Evolutionary conservation across 208 protist genomes (phyloP).

Genomic region (Porcisia hertigi): DNA sequence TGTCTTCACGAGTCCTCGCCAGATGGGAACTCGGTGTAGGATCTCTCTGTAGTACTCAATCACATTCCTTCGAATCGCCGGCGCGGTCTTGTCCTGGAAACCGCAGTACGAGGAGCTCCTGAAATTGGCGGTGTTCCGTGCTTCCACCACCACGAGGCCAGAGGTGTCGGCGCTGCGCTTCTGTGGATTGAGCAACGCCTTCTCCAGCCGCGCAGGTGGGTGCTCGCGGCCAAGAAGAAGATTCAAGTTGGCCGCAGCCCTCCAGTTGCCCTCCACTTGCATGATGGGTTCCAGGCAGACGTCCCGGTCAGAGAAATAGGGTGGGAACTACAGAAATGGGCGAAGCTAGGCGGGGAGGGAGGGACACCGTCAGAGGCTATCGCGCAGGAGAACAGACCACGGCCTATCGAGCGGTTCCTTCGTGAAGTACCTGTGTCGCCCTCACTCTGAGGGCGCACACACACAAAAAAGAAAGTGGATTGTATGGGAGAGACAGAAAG

Average conservation of each 20-base stretch:
- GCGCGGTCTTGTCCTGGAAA: conserved; percentile 47
- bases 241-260: conserved; percentile 57
- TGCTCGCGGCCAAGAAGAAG: conserved; percentile 61
- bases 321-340: neutral
- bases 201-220: conserved; percentile 50
- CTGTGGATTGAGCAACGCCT: conserved; percentile 21
- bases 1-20: conserved; percentile 20
- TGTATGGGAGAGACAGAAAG: neutral
- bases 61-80: conserved; percentile 26
- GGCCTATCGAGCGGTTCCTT: neutral
- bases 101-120: conserved; percentile 71
- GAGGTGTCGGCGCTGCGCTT: conserved; percentile 10
- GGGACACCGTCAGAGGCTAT: too few species aligned
- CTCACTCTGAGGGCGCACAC: neutral
- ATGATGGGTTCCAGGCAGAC: neutral
- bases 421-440: neutral
- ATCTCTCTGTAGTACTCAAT: conserved; percentile 74
- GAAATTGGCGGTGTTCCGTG: conserved; percentile 73
- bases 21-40: conserved; percentile 60
- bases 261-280: conserved; percentile 55
- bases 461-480: neutral
- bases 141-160: conserved; percentile 35
- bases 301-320: neutral
- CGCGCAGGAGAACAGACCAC: neutral
- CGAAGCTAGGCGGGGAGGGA: conserved; percentile 9